Conservation (phyloP, 768 basidiomycete species). For the Psilocybe subaeruginosa region DNA sequence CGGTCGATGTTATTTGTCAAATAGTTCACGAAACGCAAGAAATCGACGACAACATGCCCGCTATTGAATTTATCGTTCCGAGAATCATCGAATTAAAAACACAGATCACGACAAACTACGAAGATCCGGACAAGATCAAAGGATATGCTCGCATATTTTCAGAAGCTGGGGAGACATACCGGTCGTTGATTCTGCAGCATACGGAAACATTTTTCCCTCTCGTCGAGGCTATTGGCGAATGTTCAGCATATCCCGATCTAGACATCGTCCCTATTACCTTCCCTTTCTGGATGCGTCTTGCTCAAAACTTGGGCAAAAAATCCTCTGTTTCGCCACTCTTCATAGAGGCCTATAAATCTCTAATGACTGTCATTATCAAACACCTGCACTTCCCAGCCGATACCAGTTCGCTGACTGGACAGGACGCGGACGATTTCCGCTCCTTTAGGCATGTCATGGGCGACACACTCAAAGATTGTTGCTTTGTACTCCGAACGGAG, state of each 20-base stretch:
- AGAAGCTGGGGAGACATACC: conserved; percentile 98
- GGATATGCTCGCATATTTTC: conserved; percentile 91
- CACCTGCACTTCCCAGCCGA: conserved; percentile 94
- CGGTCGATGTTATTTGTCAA: conserved; percentile 91
- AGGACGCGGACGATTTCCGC: conserved; percentile 93
- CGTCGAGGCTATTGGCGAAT: conserved; percentile 92
- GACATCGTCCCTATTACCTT: conserved; percentile 98
- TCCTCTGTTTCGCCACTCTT: conserved; percentile 75
- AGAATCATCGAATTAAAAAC: conserved; percentile 77
- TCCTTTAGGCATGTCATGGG: conserved; percentile 98
- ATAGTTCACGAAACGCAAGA: conserved; percentile 99
- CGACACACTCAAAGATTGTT: conserved; percentile 98
- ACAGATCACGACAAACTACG: conserved; percentile 57
- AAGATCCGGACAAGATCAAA: conserved; percentile 87
- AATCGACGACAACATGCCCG: conserved; percentile 88
- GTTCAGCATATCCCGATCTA: conserved; percentile 90
- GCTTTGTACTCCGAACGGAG: conserved; percentile 88
- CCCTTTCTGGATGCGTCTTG: conserved; percentile 97
- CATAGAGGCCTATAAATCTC: conserved; percentile 77
- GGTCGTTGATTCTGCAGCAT: conserved; percentile 84
- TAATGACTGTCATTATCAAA: conserved; percentile 84
- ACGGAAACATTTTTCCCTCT: conserved; percentile 93
- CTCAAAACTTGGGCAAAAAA: conserved; percentile 85
- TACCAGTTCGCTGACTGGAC: conserved; percentile 59
- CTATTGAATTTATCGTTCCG: conserved; percentile 88